These are phyloP conservation scores for Delitschia confertaspora DNA, from an alignment of 495 filamentous ascomycete species.

Conservation along the genomic window DNA sequence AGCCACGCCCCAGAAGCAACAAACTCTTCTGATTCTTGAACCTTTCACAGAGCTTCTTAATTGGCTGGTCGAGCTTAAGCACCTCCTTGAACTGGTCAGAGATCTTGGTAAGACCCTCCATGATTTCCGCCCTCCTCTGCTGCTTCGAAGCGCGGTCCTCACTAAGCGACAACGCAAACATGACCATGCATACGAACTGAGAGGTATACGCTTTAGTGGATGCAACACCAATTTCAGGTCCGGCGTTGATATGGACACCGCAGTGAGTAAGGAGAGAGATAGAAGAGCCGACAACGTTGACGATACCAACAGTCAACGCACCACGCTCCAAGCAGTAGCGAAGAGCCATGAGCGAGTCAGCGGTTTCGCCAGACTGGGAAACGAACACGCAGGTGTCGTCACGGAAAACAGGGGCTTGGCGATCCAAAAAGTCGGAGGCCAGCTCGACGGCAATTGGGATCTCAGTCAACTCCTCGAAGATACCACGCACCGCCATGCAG, in stretches of 20 bases:
- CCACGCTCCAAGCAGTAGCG: conserved; percentile 96
- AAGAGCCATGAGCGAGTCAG: conserved; percentile 95
- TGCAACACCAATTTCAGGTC: conserved; percentile 96
- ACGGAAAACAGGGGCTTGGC: conserved; percentile 97
- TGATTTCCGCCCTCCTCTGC: conserved; percentile 88
- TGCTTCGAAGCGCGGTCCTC: conserved; percentile 95
- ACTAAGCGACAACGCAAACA: conserved; percentile 93
- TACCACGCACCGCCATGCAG: conserved; percentile 96
- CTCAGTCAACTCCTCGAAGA: conserved; percentile 95
- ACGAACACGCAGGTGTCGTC: conserved; percentile 99
- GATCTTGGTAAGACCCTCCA: conserved; percentile 79
- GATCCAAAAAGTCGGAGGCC: conserved; percentile 95
- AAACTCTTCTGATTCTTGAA: conserved; percentile 97
- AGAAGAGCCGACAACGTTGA: conserved; percentile 95
- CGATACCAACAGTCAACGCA: conserved; percentile 91
- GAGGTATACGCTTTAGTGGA: conserved; percentile 99
- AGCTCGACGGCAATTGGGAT: conserved; percentile 96
- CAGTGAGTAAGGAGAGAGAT: conserved; percentile 98
- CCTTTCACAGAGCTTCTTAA: conserved; percentile 84
- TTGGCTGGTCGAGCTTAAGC: conserved; percentile 78
- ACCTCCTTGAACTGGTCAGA: conserved; percentile 88
- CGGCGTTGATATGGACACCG: conserved; percentile 98
- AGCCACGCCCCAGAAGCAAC: conserved; percentile 84
- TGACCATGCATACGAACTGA: conserved; percentile 97
- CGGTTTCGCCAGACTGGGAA: conserved; percentile 96